A percentile compares a stretch with the other conserved stretches of the same genome.
Conservation (phyloP, 768 basidiomycete genomes). For the Pisolithus sp. region DNA sequence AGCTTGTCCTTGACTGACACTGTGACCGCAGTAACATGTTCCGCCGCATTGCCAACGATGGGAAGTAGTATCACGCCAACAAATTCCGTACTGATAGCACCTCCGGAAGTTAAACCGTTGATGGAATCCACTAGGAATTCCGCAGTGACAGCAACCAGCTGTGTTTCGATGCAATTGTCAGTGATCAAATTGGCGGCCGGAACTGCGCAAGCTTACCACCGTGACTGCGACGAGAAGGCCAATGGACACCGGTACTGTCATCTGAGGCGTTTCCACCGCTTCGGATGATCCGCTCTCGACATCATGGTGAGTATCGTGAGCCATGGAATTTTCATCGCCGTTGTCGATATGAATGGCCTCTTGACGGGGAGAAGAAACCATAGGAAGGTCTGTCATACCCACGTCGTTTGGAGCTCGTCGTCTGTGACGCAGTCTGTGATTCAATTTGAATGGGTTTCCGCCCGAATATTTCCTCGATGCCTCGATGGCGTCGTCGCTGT, state of each 20-base stretch:
- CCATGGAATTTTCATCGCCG: not conserved
- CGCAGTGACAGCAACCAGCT: conserved; percentile 53
- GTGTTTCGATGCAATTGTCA: not conserved
- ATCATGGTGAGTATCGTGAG: conserved; percentile 9
- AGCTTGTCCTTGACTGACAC: conserved; percentile 89
- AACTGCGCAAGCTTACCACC: conserved; percentile 38
- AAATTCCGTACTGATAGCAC: conserved; percentile 67
- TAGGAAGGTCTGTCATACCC: not conserved
- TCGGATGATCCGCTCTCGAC: conserved; percentile 1
- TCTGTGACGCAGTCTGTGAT: conserved; percentile 11
- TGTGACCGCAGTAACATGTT: conserved; percentile 87
- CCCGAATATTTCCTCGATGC: conserved; percentile 36
- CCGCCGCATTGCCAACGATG: conserved; percentile 88
- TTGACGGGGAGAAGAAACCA: conserved; percentile 10
- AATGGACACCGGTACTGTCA: conserved; percentile 52
- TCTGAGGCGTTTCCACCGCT: conserved; percentile 38
- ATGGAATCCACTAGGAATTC: conserved; percentile 79
- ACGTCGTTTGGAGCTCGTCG: conserved; percentile 5
- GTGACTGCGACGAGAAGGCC: conserved; percentile 52
- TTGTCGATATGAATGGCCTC: not conserved
- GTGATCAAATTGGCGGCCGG: not conserved
- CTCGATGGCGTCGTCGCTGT: conserved; percentile 39
- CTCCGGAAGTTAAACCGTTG: conserved; percentile 53
- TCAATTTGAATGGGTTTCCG: conserved; percentile 32
- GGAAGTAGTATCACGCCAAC: conserved; percentile 86